These are phyloP conservation scores for Coemansia sp. DNA, from an alignment of 192 early-diverging fungal species.

Conservation along the genomic window DNA sequence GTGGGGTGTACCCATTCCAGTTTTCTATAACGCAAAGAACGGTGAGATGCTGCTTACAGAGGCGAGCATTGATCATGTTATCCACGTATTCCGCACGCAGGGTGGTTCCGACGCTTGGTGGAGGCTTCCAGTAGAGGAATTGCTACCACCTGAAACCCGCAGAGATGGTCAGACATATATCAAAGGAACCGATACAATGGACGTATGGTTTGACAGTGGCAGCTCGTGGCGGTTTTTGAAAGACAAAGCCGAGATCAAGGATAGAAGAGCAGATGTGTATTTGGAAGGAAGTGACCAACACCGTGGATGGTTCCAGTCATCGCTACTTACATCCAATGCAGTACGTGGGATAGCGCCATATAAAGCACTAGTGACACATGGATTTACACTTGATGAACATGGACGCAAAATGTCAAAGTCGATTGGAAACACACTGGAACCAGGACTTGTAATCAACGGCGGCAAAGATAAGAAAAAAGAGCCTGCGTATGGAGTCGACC, in stretches of 20 bases:
- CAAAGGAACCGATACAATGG: conserved; percentile 77
- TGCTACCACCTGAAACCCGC: conserved; percentile 62
- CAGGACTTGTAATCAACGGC: conserved; percentile 63
- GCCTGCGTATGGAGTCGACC: conserved; percentile 73
- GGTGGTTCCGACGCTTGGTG: conserved; percentile 74
- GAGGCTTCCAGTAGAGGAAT: conserved; percentile 61
- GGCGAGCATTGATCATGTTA: conserved; percentile 65
- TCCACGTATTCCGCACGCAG: conserved; percentile 56
- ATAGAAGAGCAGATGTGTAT: conserved; percentile 66
- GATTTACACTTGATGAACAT: conserved; percentile 76
- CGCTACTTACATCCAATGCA: conserved; percentile 70
- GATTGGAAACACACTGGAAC: conserved; percentile 73
- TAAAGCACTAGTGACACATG: conserved; percentile 71
- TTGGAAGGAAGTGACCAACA: conserved; percentile 79
- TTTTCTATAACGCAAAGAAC: conserved; percentile 62
- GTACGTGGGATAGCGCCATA: conserved; percentile 68
- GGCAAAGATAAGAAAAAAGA: conserved; percentile 68
- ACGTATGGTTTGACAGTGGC: conserved; percentile 86
- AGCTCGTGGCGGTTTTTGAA: conserved; percentile 71
- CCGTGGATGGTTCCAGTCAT: conserved; percentile 85
- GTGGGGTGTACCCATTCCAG: conserved; percentile 83
- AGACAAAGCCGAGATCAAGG: conserved; percentile 33
- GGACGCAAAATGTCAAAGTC: conserved; percentile 85
- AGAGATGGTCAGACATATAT: conserved; percentile 58
- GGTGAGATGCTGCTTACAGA: conserved; percentile 66